These are phyloP conservation scores for Mycena sanguinolenta DNA, from an alignment of 768 basidiomycete genomes.

Conservation along the genomic window DNA sequence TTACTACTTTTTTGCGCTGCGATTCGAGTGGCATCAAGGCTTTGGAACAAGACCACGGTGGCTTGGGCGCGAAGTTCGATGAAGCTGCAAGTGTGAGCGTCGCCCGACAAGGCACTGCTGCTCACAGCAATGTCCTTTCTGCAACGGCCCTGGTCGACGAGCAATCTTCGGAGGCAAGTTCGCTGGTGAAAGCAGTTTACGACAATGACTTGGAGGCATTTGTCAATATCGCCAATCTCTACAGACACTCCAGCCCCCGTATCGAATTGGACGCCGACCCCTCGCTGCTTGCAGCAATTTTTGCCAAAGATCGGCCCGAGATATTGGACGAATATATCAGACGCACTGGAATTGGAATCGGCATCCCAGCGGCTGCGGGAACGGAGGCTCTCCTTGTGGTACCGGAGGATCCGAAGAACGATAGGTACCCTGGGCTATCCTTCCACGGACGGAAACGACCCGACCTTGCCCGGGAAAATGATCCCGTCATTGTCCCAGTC, in stretches of 20 bases:
- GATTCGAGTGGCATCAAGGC: conserved; percentile 61
- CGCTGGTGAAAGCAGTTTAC: conserved; percentile 53
- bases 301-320: conserved; percentile 56
- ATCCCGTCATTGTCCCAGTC: too few relatives aligned
- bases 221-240: conserved; percentile 58
- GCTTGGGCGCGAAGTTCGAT: conserved; percentile 42
- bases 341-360: conserved; percentile 58
- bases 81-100: conserved; percentile 56
- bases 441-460: conserved; percentile 73
- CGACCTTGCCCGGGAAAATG: conserved; percentile 63
- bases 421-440: conserved; percentile 68
- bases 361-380: too few relatives aligned
- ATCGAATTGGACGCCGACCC: conserved; percentile 31
- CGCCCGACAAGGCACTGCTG: conserved; percentile 46
- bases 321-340: conserved; percentile 71
- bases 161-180: conserved; percentile 32
- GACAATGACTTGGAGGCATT: conserved; percentile 66
- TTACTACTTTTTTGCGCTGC: conserved; percentile 53
- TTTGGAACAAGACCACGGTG: conserved; percentile 52
- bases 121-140: not conserved
- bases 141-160: too few relatives aligned
- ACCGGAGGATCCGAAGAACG: conserved; percentile 52
- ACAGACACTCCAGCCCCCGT: conserved; percentile 47
- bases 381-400: conserved; percentile 39
- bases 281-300: conserved; percentile 43